phyloP scores from a whole-genome alignment of 2,329 filamentous ascomycete species.

The Helminthosporium solani region DNA sequence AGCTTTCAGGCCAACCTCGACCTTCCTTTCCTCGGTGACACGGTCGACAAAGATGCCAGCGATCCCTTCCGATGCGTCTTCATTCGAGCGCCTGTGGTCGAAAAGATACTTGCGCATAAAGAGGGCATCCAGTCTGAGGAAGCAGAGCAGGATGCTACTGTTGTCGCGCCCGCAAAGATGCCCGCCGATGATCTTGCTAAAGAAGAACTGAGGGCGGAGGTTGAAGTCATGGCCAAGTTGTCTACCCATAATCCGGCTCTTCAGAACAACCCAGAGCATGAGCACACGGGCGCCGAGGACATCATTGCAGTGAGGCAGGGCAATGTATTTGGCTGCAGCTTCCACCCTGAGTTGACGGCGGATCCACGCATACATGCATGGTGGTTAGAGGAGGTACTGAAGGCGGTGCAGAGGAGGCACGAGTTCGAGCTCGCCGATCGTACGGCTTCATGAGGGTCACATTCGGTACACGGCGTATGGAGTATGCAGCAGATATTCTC shows the following conservation, averaged over 20 bases:
- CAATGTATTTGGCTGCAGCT: constrained; percentile 92
- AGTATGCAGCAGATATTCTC: constrained; percentile 11
- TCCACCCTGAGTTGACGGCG: constrained; percentile 89
- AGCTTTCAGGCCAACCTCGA: constrained; percentile 78
- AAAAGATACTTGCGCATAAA: constrained; percentile 65
- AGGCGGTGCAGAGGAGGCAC: constrained; percentile 33
- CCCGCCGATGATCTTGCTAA: constrained; percentile 49
- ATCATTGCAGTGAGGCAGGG: constrained; percentile 88
- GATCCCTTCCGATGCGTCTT: constrained; percentile 80
- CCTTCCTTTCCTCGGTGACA: constrained; percentile 64
- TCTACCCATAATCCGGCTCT: constrained; percentile 54
- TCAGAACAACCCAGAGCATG: constrained; percentile 49
- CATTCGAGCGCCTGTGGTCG: constrained; percentile 91
- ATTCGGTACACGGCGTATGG: constrained; percentile 15
- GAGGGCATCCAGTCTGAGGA: constrained; percentile 55
- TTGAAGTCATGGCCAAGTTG: constrained; percentile 61
- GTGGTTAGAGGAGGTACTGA: constrained; percentile 76
- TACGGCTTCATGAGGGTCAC: constrained; percentile 14
- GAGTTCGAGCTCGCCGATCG: constrained; percentile 35
- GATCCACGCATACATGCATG: constrained; percentile 88
- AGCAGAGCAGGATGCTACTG: constrained; percentile 49
- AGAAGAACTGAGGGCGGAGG: constrained; percentile 49
- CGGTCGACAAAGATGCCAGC: constrained; percentile 29
- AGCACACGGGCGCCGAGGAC: constrained; percentile 55
- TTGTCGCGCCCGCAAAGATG: constrained; percentile 58